These are phyloP conservation scores for Gossypium mustelinum DNA, from an alignment of 345 rosid genomes.

Conservation along the genomic window DNA sequence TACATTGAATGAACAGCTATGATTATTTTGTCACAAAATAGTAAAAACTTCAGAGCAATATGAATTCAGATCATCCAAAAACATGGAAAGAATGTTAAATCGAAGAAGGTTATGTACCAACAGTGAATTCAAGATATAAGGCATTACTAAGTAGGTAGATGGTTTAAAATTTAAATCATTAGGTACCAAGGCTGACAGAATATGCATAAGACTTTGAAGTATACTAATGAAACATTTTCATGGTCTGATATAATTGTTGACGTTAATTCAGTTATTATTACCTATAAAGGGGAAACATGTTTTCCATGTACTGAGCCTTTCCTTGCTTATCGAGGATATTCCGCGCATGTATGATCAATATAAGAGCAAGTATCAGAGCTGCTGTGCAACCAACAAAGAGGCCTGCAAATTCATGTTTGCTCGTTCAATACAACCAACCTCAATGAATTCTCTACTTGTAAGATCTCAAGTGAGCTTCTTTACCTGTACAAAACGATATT, in stretches of 20 bases:
- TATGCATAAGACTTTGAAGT: neutral
- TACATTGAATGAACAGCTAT: too few relatives aligned
- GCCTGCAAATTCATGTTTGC: constrained; percentile 26
- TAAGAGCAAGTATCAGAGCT: constrained; percentile 45
- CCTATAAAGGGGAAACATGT: constrained; percentile 51
- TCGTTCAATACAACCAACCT: neutral
- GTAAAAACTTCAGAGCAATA: too few relatives aligned
- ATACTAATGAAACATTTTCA: neutral
- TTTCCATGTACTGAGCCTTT: constrained; percentile 25
- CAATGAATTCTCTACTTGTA: neutral
- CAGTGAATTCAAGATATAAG: too few relatives aligned
- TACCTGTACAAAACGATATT: constrained; percentile 53
- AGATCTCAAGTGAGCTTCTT: neutral
- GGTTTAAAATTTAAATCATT: too few relatives aligned
- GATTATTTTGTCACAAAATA: too few relatives aligned
- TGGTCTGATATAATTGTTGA: neutral
- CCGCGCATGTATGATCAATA: constrained; percentile 18
- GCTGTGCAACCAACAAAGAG: constrained; percentile 47
- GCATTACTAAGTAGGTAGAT: too few relatives aligned
- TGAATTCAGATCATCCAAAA: too few relatives aligned
- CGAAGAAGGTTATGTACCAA: too few relatives aligned
- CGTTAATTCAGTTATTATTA: neutral
- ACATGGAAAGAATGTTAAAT: too few relatives aligned
- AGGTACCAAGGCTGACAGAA: too few relatives aligned
- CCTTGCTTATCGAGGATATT: neutral